A percentile compares a stretch with the other conserved stretches of the same genome.
These are phyloP conservation scores for Cryptosporidium sp. DNA, from an alignment of 169 alveolate genomes.

Conservation along the genomic window DNA sequence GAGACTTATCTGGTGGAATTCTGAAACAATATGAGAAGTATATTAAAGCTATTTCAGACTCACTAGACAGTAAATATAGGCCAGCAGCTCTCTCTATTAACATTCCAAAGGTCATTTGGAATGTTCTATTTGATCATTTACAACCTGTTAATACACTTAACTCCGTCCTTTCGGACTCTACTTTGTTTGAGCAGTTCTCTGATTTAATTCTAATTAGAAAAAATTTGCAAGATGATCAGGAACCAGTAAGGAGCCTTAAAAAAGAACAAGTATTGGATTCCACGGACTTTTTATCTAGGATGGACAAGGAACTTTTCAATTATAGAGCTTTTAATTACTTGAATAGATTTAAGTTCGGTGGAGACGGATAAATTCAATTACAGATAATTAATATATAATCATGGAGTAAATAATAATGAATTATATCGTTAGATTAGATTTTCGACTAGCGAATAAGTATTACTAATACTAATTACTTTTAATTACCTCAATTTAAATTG, in stretches of 20 bases:
- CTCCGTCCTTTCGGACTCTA: slow-evolving; percentile 9
- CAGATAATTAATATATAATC: not conserved
- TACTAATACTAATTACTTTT: not conserved
- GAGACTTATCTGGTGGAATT: not conserved
- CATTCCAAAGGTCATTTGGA: slow-evolving; percentile 45
- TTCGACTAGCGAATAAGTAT: not conserved
- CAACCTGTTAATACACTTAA: slow-evolving; percentile 1
- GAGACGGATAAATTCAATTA: not conserved
- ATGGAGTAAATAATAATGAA: not conserved
- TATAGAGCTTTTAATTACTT: slow-evolving; percentile 31
- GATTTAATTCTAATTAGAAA: not conserved
- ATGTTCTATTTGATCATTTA: slow-evolving; percentile 43
- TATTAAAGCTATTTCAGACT: slow-evolving; percentile 7
- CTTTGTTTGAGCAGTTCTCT: slow-evolving; percentile 7
- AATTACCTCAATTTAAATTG: not conserved
- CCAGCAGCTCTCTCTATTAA: not conserved
- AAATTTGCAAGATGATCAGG: not conserved
- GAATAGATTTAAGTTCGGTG: slow-evolving; percentile 13
- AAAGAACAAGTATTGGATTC: not conserved
- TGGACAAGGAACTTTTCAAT: slow-evolving; percentile 50
- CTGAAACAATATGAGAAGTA: not conserved
- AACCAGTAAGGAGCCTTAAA: not conserved
- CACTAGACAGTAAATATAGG: not conserved
- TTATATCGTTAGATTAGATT: not conserved
- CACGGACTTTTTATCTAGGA: not conserved